Evolutionary conservation across 768 basidiomycete genomes (phyloP).

Genomic region (Tremella mesenterica): DNA sequence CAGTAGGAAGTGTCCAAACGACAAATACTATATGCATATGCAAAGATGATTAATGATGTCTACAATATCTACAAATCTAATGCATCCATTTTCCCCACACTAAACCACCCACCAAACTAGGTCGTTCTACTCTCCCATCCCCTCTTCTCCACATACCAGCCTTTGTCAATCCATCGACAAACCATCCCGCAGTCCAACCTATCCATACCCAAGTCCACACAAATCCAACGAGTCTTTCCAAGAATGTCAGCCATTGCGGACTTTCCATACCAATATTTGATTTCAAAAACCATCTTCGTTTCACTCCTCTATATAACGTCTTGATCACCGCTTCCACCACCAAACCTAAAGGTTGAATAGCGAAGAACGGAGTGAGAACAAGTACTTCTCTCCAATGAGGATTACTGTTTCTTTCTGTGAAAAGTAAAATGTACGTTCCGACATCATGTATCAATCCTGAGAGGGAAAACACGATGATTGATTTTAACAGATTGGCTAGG

Average conservation of each 20-base stretch:
- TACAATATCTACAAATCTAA: slow-evolving; percentile 1
- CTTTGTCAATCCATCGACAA: slow-evolving; percentile 26
- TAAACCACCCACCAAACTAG: slow-evolving; percentile 21
- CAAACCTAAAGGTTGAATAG: slow-evolving; percentile 30
- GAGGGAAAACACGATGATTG: slow-evolving; percentile 28
- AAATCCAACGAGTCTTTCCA: slow-evolving; percentile 29
- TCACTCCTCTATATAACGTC: slow-evolving; percentile 13
- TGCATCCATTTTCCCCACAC: slow-evolving; percentile 26
- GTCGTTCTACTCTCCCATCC: slow-evolving; percentile 1
- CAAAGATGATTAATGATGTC: no score
- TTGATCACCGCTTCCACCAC: slow-evolving; percentile 28
- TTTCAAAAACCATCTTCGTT: neutral
- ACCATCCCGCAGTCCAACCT: slow-evolving; percentile 29
- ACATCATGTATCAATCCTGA: slow-evolving; percentile 31
- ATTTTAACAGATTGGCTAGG: slow-evolving; percentile 27
- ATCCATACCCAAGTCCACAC: slow-evolving; percentile 33
- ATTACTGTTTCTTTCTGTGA: neutral
- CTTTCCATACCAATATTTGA: neutral
- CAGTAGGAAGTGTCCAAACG: no score
- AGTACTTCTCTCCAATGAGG: slow-evolving; percentile 5
- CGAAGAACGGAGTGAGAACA: slow-evolving; percentile 26
- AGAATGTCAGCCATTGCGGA: slow-evolving; percentile 15
- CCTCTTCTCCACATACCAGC: slow-evolving; percentile 14
- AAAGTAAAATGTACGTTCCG: slow-evolving; percentile 7
- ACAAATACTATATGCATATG: no score